Conservation (phyloP, 176 grass and related monocot genomes). For the Oryza officinalis region DNA sequence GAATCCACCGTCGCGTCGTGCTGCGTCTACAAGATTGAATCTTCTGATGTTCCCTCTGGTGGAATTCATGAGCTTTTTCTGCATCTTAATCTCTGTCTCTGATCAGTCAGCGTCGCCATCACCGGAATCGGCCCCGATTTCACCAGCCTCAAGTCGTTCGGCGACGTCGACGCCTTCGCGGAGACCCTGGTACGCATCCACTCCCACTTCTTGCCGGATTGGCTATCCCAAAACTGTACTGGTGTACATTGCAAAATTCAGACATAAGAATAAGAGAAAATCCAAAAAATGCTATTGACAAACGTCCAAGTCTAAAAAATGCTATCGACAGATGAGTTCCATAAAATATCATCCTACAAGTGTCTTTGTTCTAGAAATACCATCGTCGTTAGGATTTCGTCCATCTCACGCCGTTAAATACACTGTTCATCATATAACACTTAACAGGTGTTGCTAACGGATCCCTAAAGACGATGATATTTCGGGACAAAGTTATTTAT, state of each 20-base stretch:
- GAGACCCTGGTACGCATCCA: conserved; percentile 64
- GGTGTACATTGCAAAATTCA: neutral
- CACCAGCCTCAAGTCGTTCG: conserved; percentile 91
- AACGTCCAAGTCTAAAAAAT: too few relatives aligned
- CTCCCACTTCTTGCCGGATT: neutral
- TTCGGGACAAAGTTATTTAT: too few relatives aligned
- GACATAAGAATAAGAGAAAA: neutral
- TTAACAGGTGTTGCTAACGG: too few relatives aligned
- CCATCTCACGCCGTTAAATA: too few relatives aligned
- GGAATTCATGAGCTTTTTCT: conserved; percentile 8
- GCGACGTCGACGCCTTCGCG: conserved; percentile 82
- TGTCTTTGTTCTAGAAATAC: too few relatives aligned
- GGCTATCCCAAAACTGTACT: neutral
- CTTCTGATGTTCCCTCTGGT: neutral
- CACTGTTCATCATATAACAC: too few relatives aligned
- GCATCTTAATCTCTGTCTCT: neutral
- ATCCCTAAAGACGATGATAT: too few relatives aligned
- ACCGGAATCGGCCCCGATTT: conserved; percentile 94
- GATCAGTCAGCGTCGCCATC: conserved; percentile 84
- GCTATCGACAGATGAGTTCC: too few relatives aligned
- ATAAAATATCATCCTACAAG: too few relatives aligned
- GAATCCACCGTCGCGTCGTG: neutral
- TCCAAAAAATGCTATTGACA: too few relatives aligned
- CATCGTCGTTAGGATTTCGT: too few relatives aligned
- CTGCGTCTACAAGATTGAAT: neutral